These are phyloP conservation scores for Fusarium nelsonii DNA, from an alignment of 2,329 filamentous ascomycete species.

Conservation along the genomic window DNA sequence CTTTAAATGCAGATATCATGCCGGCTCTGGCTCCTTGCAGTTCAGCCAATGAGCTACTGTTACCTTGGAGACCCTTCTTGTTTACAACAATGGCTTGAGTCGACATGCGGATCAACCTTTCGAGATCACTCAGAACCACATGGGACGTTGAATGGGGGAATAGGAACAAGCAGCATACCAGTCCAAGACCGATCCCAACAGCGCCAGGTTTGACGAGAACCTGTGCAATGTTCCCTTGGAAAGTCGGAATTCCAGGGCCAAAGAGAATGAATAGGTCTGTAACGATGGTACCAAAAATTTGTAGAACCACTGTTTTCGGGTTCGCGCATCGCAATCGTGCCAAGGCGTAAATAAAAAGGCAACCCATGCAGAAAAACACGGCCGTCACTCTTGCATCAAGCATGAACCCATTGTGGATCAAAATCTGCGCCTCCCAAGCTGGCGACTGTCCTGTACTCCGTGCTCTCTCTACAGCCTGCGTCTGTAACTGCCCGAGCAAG, in stretches of 20 bases:
- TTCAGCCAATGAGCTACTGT: slow-evolving; percentile 45
- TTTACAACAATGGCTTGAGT: slow-evolving; percentile 52
- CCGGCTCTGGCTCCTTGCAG: slow-evolving; percentile 47
- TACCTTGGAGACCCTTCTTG: slow-evolving; percentile 33
- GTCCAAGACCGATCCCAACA: slow-evolving; percentile 59
- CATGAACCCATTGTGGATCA: slow-evolving; percentile 61
- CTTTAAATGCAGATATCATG: slow-evolving; percentile 54
- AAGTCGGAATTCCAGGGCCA: slow-evolving; percentile 54
- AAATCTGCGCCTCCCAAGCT: slow-evolving; percentile 49
- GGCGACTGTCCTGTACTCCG: slow-evolving; percentile 41
- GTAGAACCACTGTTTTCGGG: slow-evolving; percentile 58
- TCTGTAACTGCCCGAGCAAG: slow-evolving; percentile 24
- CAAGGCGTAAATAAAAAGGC: slow-evolving; percentile 59
- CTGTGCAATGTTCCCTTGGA: slow-evolving; percentile 40
- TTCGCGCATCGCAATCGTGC: slow-evolving; percentile 59
- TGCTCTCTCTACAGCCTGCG: neutral
- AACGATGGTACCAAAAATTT: slow-evolving; percentile 62
- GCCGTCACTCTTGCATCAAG: slow-evolving; percentile 60
- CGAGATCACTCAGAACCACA: slow-evolving; percentile 54
- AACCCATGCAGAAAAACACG: slow-evolving; percentile 54
- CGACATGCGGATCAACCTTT: slow-evolving; percentile 50
- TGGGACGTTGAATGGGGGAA: slow-evolving; percentile 64
- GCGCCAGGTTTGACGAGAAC: slow-evolving; percentile 60
- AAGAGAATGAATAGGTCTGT: slow-evolving; percentile 60
- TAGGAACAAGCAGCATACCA: slow-evolving; percentile 59